Conservation (phyloP, 345 rosid species). For the Lenwebbia sp. region DNA sequence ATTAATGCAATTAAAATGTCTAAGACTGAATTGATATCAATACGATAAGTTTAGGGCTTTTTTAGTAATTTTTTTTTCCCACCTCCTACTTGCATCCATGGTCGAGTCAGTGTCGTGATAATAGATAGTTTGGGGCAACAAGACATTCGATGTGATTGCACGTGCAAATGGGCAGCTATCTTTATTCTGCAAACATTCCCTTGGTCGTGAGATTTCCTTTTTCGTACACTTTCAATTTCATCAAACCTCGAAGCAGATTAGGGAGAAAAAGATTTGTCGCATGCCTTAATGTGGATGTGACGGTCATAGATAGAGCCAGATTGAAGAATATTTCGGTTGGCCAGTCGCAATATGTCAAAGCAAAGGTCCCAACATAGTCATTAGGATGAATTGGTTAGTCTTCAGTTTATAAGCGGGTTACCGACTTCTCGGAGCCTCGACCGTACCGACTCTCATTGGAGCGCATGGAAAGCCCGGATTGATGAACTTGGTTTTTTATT, state of each 20-base stretch:
- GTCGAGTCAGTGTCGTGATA: not conserved
- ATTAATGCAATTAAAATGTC: no score
- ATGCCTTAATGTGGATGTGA: not conserved
- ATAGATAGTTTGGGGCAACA: not conserved
- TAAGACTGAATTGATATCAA: no score
- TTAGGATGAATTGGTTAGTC: not conserved
- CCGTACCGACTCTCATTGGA: not conserved
- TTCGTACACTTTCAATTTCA: not conserved
- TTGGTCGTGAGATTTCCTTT: not conserved
- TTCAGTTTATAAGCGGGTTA: not conserved
- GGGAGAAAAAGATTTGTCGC: not conserved
- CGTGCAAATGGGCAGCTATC: not conserved
- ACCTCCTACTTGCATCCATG: not conserved
- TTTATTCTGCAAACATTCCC: not conserved
- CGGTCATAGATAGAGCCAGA: not conserved
- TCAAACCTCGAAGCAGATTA: not conserved
- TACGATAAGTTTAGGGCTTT: no score
- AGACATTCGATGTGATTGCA: not conserved
- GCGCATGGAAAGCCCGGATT: not conserved
- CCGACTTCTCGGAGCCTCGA: not conserved
- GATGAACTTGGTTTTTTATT: not conserved
- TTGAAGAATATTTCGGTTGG: not conserved
- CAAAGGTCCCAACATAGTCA: not conserved
- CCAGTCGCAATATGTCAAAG: not conserved
- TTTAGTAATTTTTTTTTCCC: no score